A percentile compares a stretch with the other conserved stretches of the same genome.
Evolutionary conservation across 2,329 filamentous ascomycete genomes (phyloP).

Genomic region (Ustulina deusta): DNA sequence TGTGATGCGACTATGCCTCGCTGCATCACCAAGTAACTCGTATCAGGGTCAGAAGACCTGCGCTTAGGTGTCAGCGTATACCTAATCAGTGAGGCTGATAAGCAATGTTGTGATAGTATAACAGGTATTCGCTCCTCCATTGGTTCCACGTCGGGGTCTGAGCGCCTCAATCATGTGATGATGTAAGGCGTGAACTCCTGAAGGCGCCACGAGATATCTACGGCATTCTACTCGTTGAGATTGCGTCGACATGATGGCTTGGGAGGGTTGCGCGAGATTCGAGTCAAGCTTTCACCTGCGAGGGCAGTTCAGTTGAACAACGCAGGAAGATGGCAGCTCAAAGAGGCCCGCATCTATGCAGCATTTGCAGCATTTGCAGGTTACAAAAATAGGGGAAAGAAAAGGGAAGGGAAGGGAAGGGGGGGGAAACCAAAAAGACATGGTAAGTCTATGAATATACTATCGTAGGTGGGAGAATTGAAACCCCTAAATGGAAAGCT

Average conservation of each 20-base stretch:
- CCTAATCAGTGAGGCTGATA: slow-evolving; percentile 21
- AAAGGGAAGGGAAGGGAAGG: not conserved
- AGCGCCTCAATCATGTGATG: slow-evolving; percentile 20
- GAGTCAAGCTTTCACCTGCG: not conserved
- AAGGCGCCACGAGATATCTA: not conserved
- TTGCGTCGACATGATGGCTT: not conserved
- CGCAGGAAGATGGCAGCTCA: not conserved
- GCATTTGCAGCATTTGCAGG: not conserved
- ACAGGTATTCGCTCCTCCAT: slow-evolving; percentile 5
- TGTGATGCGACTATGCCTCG: not conserved
- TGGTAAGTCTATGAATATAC: not conserved
- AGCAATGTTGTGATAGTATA: not conserved
- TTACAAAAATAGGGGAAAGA: not conserved
- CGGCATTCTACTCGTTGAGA: not conserved
- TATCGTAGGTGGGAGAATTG: not conserved
- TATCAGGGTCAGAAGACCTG: slow-evolving; percentile 8
- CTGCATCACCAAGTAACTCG: slow-evolving; percentile 13
- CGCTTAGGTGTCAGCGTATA: slow-evolving; percentile 5
- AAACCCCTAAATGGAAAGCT: not conserved
- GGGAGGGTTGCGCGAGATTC: too few relatives aligned
- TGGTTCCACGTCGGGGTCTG: slow-evolving; percentile 30
- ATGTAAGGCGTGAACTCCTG: not conserved
- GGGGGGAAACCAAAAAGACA: not conserved
- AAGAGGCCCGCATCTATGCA: not conserved
- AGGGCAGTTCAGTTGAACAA: not conserved